These are phyloP conservation scores for Stephanodiscus triporus DNA, from an alignment of 108 stramenopile species.

Conservation along the genomic window DNA sequence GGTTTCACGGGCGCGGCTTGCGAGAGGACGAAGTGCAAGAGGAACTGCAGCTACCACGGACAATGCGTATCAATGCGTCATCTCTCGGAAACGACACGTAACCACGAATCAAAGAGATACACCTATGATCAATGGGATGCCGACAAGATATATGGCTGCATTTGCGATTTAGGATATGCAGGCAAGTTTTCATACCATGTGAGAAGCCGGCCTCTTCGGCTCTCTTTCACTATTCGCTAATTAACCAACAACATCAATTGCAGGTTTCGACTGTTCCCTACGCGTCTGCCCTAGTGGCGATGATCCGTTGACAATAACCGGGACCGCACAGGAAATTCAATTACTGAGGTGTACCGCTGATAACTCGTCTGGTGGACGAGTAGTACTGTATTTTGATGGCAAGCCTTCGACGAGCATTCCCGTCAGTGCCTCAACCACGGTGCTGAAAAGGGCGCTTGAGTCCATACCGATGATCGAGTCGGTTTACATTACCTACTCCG, in stretches of 20 bases:
- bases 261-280: constrained; percentile 57
- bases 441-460: constrained; percentile 59
- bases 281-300: constrained; percentile 70
- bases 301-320: constrained; percentile 69
- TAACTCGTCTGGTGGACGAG: constrained; percentile 52
- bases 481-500: constrained; percentile 49
- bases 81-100: constrained; percentile 35
- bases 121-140: constrained; percentile 66
- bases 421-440: constrained; percentile 33
- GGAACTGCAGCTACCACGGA: constrained; percentile 37
- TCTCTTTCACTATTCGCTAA: background rate
- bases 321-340: constrained; percentile 58
- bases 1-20: constrained; percentile 66
- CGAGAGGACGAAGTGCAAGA: constrained; percentile 50
- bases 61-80: constrained; percentile 34
- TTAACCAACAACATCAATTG: background rate
- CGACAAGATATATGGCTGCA: constrained; percentile 78
- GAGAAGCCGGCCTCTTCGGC: background rate
- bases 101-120: constrained; percentile 35
- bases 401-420: constrained; percentile 29
- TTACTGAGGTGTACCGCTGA: constrained; percentile 58
- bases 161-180: constrained; percentile 68
- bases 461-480: constrained; percentile 38
- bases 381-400: constrained; percentile 44
- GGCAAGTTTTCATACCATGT: constrained; percentile 28